Base-by-base conservation (phyloP, 768 basidiomycete genomes). In the Tulasnella sp. region DNA sequence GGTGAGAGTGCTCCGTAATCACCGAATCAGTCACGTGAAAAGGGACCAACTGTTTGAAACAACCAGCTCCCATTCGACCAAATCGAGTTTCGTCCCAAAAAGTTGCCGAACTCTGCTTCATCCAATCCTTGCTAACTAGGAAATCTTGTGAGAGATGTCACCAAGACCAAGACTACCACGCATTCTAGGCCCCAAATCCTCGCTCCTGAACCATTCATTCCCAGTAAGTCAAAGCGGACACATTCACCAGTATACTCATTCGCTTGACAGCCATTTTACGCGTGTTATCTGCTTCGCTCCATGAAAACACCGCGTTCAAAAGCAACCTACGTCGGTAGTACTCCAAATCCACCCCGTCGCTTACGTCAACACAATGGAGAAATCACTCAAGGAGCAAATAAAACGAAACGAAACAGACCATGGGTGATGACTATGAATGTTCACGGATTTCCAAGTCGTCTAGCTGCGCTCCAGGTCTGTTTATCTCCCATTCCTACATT, bases 371-470 rank as follows among this genome's bases (percentile, higher is more conserved):
- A 90, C 62, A 90, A 90, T 65, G 85, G 85, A 25, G 77, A 82
- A 62, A 63, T 87, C 49, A 65, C 72, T 0, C 74, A 76, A 59
- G 86, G 86, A 15, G 86, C 84, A 8, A 70, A 68, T 64, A 81
- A 75, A 63, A 88, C 85, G 0, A 66, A 64, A 37, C 57, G 66
- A 22, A 72, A 73, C 40, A 63, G 81, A 22, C 82, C 82, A 35
- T 88, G 83, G 85, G 71, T 77, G 9, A 87, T 90, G 84, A 78
- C 81, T 53, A 80, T 88, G 79, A 79, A 88, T 32, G 79, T 88
- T 1, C 73, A 84, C 61, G 87, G 86, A 4, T 88, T 90, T 58
- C 83, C 85, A 0, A 83, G 81, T 50, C 78, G 76, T 61, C 64
- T 85, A 62, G 74, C 82, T 1, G 85, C 87, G 9, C 65, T 78